phyloP scores from a whole-genome alignment of 2,329 filamentous ascomycete species.

The Penicillium sp. region DNA sequence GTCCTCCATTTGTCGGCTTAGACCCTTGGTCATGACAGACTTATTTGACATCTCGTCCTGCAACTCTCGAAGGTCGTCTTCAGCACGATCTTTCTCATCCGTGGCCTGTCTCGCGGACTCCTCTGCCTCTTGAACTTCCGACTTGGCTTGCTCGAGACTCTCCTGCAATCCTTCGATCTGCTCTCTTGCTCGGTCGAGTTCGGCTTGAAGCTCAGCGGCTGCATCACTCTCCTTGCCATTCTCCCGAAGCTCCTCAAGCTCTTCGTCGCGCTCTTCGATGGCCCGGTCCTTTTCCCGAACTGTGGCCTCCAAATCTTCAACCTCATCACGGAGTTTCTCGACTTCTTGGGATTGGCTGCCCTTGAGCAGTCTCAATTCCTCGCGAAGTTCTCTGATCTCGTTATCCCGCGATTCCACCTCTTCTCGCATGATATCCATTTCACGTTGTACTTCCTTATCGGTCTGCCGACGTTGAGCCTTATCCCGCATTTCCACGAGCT shows the following conservation, averaged over 20 bases:
- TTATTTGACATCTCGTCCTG: conserved; percentile 76
- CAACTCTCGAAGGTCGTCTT: conserved; percentile 57
- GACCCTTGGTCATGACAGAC: conserved; percentile 68
- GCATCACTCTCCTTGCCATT: conserved; percentile 41
- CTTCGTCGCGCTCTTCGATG: conserved; percentile 70
- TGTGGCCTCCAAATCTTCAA: conserved; percentile 71
- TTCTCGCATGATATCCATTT: conserved; percentile 50
- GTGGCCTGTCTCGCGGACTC: conserved; percentile 48
- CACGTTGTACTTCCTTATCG: conserved; percentile 64
- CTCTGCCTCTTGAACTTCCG: conserved; percentile 40
- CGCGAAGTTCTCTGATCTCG: conserved; percentile 39
- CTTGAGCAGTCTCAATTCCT: conserved; percentile 56
- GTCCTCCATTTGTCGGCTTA: conserved; percentile 70
- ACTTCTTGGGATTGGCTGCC: conserved; percentile 54
- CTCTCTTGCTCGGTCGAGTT: conserved; percentile 44
- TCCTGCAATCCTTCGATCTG: conserved; percentile 45
- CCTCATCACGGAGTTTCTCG: conserved; percentile 65
- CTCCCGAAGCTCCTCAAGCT: conserved; percentile 52
- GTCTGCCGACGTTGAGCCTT: conserved; percentile 71
- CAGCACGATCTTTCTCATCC: conserved; percentile 49
- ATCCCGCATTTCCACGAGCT: conserved; percentile 77
- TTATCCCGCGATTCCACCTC: conserved; percentile 49
- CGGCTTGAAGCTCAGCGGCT: conserved; percentile 47
- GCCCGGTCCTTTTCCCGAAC: conserved; percentile 69
- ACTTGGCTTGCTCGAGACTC: conserved; percentile 37